Conservation (phyloP, 441 rosid genomes). For the Manihot esculenta region DNA sequence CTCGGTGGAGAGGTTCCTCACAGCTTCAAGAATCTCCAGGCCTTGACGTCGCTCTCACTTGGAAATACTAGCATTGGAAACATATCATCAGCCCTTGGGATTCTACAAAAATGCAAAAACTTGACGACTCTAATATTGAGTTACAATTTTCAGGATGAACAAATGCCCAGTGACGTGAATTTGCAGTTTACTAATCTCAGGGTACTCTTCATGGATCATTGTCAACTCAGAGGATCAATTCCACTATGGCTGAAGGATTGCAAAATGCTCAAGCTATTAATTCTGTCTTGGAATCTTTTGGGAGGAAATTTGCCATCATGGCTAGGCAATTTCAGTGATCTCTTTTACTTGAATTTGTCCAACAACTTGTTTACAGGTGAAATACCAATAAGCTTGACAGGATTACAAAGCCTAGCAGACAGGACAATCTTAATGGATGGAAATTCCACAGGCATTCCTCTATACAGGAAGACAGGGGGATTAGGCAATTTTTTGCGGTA, state of each 20-base stretch:
- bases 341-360: constrained; percentile 16
- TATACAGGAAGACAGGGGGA: no score
- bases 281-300: constrained; percentile 8
- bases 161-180: constrained; percentile 1
- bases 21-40: constrained; percentile 17
- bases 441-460: background rate
- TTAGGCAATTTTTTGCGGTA: background rate
- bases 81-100: constrained; percentile 9
- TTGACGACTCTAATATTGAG: background rate
- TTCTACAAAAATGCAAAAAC: constrained; percentile 16
- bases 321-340: background rate
- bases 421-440: background rate
- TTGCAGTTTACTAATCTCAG: constrained; percentile 9
- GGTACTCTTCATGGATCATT: background rate
- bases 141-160: background rate
- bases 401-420: background rate
- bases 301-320: constrained; percentile 1
- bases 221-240: background rate
- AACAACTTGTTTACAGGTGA: constrained; percentile 14
- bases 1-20: constrained; percentile 10
- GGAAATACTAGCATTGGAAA: constrained; percentile 4
- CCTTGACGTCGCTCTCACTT: background rate
- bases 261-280: background rate
- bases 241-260: constrained; percentile 13
- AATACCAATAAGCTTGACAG: constrained; percentile 7